Percentiles rank a stretch among this genome's conserved stretches.
phyloP scores from a whole-genome alignment of 2,329 filamentous ascomycete genomes.

The Exophiala sideris region DNA sequence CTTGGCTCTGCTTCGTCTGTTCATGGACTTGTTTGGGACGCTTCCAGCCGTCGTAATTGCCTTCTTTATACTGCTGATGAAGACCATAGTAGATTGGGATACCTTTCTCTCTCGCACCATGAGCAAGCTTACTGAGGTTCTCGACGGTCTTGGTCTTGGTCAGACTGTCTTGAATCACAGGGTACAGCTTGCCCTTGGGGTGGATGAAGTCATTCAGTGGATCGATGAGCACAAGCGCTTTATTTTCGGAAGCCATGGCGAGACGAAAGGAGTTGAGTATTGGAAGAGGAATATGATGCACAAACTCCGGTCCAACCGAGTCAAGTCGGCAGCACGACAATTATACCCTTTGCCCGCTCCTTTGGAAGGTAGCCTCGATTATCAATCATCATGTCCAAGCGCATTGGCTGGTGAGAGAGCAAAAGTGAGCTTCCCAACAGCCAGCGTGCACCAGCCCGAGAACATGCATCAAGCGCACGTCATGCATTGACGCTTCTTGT shows the following conservation, averaged over 20 bases:
- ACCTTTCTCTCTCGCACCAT: conserved; percentile 24
- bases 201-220: conserved; percentile 31
- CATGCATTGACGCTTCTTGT: too few relatives aligned
- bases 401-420: too few relatives aligned
- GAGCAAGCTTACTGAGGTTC: conserved; percentile 30
- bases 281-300: not conserved
- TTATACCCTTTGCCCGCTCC: too few relatives aligned
- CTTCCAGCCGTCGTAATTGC: conserved; percentile 32
- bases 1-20: conserved; percentile 20
- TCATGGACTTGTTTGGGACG: conserved; percentile 27
- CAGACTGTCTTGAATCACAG: conserved; percentile 7
- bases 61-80: conserved; percentile 31
- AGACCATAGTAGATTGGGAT: conserved; percentile 38
- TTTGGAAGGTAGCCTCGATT: too few relatives aligned
- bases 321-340: too few relatives aligned
- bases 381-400: too few relatives aligned
- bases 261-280: not conserved
- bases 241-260: not conserved
- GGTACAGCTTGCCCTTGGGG: conserved; percentile 22
- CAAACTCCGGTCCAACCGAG: not conserved
- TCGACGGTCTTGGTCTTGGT: conserved; percentile 25
- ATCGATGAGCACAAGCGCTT: conserved; percentile 27
- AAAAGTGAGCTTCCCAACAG: too few relatives aligned
- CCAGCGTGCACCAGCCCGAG: too few relatives aligned
- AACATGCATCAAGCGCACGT: too few relatives aligned